A percentile compares a stretch with the other conserved stretches of the same genome.
Evolutionary conservation across 331 rosid genomes (phyloP).

Genomic region (Quercus lobata): DNA sequence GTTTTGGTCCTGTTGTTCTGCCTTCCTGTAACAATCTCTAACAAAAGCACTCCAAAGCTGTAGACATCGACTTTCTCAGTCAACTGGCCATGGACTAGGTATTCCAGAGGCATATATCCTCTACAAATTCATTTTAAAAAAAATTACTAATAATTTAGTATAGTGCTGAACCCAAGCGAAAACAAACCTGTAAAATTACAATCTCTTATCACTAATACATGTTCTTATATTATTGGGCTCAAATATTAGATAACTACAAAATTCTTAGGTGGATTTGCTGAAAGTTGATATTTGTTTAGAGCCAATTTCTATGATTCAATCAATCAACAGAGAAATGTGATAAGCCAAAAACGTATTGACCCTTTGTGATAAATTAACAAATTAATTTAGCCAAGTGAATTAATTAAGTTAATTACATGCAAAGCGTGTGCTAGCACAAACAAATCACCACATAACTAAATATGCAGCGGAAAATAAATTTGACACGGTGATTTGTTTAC

Average conservation of each 20-base stretch:
- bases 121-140: constrained; percentile 25
- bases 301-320: neutral
- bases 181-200: neutral
- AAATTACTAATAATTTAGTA: neutral
- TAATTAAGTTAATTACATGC: too few species aligned
- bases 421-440: too few species aligned
- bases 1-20: constrained; percentile 70
- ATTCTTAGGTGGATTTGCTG: neutral
- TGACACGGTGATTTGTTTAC: too few species aligned
- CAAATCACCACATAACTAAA: too few species aligned
- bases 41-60: constrained; percentile 68
- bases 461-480: too few species aligned
- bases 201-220: neutral
- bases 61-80: constrained; percentile 87
- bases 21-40: constrained; percentile 67
- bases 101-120: constrained; percentile 97
- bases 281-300: neutral
- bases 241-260: neutral
- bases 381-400: too few species aligned
- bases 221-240: neutral
- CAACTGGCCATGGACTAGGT: constrained; percentile 84
- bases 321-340: too few species aligned
- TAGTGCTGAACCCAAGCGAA: neutral
- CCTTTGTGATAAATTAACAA: too few species aligned
- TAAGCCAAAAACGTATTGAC: too few species aligned